Percentiles rank a stretch among this genome's conserved stretches.
Evolutionary conservation across 225 moss, liverwort and hornwort genomes (phyloP).

Genomic region (Anthoceros angustus): DNA sequence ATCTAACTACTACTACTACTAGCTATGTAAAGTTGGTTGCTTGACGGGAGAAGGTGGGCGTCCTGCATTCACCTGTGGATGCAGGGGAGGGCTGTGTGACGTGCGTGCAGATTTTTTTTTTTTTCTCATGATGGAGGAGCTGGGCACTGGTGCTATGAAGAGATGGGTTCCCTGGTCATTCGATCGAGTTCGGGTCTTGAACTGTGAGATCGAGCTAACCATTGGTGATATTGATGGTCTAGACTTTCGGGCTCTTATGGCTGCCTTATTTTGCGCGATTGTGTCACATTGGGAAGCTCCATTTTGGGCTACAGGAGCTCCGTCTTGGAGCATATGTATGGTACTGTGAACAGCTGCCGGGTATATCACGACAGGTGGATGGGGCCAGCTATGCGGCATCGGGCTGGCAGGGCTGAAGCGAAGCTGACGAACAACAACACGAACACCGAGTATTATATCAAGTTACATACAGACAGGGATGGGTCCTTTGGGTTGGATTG

Average conservation of each 20-base stretch:
- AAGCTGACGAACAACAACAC: no score
- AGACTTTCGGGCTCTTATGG: constrained; percentile 2
- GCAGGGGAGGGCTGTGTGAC: not conserved
- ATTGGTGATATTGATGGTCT: not conserved
- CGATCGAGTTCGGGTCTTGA: constrained; percentile 3
- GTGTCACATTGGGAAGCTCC: constrained; percentile 1
- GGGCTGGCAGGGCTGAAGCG: no score
- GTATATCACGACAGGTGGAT: no score
- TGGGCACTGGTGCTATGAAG: constrained; percentile 3
- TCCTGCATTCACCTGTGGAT: not conserved
- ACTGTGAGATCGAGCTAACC: constrained; percentile 2
- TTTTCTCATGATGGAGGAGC: not conserved
- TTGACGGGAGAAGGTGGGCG: constrained; percentile 1
- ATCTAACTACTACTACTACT: not conserved
- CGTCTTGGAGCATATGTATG: constrained; percentile 2
- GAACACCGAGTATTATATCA: no score
- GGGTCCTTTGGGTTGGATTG: no score
- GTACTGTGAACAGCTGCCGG: not conserved
- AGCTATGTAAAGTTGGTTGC: constrained; percentile 3
- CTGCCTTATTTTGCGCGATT: not conserved
- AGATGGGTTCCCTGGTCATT: constrained; percentile 4
- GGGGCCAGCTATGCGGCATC: no score
- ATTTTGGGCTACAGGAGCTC: constrained; percentile 4
- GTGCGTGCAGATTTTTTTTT: not conserved
- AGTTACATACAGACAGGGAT: no score